Evolutionary conservation across 306 rosid species (phyloP), one percentile per base, ranked within the genome.

Genomic region (Quercus variabilis): DNA sequence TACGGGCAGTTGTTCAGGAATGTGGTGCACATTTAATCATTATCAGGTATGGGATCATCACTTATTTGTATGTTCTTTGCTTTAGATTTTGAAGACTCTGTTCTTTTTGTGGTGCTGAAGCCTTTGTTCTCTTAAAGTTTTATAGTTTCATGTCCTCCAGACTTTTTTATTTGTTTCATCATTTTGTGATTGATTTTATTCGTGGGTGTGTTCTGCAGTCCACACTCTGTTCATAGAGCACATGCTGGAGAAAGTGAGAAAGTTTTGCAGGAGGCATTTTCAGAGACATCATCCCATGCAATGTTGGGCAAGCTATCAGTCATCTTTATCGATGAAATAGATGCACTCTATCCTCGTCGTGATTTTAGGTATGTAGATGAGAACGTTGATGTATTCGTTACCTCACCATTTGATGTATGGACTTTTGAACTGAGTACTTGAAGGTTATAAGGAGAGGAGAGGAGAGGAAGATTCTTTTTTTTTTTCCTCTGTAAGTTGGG

Each of bases 161-260:
- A 60, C 26, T 62, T 78, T 21, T 74, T 26, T 38, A 64, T 64
- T 51, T 70, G 71, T 59, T 33, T 62, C 28, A 8, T 41, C 59
- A 26, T 60, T 74, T 74, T 75, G 51, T 68, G 28, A n/a, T 78
- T 79, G 19, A 62, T 82, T 75, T 78, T 62, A 43, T 80, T 19
- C 30, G 30, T 80, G 78, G 52, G 62, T 59, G 43, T 67, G 18
- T 78, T 83, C 65, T 78, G 74, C 87, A 95, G 99, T 82, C 96
- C 99, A 5, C 90, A 91, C 81, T 81, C 93, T 67, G 92, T 93
- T 76, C 92, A 80, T 83, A 88, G 76, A 77, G 88, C 94, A 41
- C 92, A 93, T 69, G 90, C 86, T 1, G 97, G 97, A 74, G 99
- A 95, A 79, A 89, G 98, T 86, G 99, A 95, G 85, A 84, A 76